Evolutionary conservation across 2,329 filamentous ascomycete species (phyloP).

Genomic region (Fusarium sp.): DNA sequence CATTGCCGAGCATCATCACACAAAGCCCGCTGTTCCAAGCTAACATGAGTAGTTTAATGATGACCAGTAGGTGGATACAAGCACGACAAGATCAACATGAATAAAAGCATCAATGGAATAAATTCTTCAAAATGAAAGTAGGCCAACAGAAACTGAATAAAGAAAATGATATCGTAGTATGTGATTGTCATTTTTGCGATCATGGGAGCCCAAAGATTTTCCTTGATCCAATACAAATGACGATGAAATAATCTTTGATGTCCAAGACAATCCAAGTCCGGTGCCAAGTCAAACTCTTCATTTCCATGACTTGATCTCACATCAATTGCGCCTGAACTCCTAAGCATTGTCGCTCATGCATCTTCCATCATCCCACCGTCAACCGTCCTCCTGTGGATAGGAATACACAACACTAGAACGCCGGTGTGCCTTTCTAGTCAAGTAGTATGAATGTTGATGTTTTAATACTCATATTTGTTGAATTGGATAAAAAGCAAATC

Average conservation of each 20-base stretch:
- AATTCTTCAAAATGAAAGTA: conserved; percentile 16
- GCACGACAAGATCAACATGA: background rate
- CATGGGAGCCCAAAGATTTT: conserved; percentile 19
- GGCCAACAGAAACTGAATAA: conserved; percentile 20
- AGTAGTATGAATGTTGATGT: conserved; percentile 13
- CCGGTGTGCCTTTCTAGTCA: conserved; percentile 29
- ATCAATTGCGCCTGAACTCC: conserved; percentile 45
- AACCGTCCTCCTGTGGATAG: conserved; percentile 30
- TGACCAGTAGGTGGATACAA: background rate
- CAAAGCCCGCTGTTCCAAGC: background rate
- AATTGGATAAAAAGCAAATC: conserved; percentile 44
- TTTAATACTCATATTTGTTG: conserved; percentile 46
- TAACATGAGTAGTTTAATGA: background rate
- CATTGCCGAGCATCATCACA: background rate
- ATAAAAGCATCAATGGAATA: background rate
- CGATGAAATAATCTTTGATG: conserved; percentile 19
- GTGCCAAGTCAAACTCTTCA: conserved; percentile 7
- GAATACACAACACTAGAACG: conserved; percentile 46
- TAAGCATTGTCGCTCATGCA: conserved; percentile 38
- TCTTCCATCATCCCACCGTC: conserved; percentile 28
- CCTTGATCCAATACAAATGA: conserved; percentile 18
- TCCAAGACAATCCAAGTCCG: conserved; percentile 21
- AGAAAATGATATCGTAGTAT: conserved; percentile 22
- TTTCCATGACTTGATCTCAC: conserved; percentile 12
- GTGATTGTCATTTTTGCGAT: conserved; percentile 23